Evolutionary conservation across 768 basidiomycete genomes (phyloP).

Genomic region (Kwoniella europaea): DNA sequence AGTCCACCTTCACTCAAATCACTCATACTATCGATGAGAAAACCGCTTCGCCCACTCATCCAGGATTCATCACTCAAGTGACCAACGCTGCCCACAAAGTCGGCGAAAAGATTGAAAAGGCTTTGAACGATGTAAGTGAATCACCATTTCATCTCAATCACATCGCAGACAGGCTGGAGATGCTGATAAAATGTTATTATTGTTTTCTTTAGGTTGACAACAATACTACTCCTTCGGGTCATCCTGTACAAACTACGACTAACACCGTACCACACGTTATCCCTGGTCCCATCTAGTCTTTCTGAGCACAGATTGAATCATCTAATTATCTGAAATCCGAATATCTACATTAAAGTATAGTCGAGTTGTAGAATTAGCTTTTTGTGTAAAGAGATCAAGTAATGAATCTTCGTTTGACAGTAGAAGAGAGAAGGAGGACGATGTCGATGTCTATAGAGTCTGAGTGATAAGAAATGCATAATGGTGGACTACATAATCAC

Average conservation of each 20-base stretch:
- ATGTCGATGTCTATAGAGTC: conserved; percentile 2
- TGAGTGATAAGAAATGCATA: no score
- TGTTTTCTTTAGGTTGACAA: not conserved
- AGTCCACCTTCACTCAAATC: conserved; percentile 43
- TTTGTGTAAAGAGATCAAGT: not conserved
- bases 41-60: conserved; percentile 51
- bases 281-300: conserved; percentile 4
- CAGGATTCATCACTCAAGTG: conserved; percentile 52
- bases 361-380: not conserved
- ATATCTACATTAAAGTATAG: not conserved
- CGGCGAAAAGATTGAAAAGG: conserved; percentile 47
- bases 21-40: conserved; percentile 53
- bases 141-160: not conserved
- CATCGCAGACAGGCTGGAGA: not conserved
- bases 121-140: conserved; percentile 42
- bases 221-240: conserved; percentile 6
- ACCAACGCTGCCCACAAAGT: conserved; percentile 42
- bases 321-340: not conserved
- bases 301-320: not conserved
- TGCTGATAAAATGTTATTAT: not conserved
- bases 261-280: conserved; percentile 48
- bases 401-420: no score
- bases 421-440: no score
- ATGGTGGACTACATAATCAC: no score
- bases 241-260: conserved; percentile 49